Conservation (phyloP, 2,329 filamentous ascomycete species). For the Colletotrichum eleusines region DNA sequence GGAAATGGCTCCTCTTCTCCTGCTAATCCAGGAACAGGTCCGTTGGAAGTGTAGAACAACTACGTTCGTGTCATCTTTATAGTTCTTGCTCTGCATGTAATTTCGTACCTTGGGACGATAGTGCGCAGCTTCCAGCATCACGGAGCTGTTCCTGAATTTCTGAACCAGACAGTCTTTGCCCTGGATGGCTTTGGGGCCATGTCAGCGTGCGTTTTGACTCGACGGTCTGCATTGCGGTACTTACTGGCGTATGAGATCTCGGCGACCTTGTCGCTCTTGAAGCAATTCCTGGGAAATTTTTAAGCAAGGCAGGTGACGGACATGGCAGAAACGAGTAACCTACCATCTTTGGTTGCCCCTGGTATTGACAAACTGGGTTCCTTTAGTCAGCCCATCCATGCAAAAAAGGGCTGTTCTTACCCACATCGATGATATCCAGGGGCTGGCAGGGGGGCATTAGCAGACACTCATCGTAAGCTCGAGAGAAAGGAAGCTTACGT, state of each 20-base stretch:
- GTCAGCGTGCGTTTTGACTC: conserved; percentile 45
- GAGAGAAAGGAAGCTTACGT: conserved; percentile 65
- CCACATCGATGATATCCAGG: conserved; percentile 77
- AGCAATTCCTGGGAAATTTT: conserved; percentile 73
- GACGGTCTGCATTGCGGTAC: conserved; percentile 48
- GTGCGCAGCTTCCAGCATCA: conserved; percentile 87
- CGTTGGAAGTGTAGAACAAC: conserved; percentile 66
- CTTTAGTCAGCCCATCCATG: conserved; percentile 45
- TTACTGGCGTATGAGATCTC: conserved; percentile 96
- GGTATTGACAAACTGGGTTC: conserved; percentile 75
- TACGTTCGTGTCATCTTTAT: conserved; percentile 44
- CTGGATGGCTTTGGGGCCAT: conserved; percentile 76
- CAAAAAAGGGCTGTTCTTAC: conserved; percentile 46
- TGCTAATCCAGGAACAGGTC: conserved; percentile 63
- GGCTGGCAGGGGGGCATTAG: conserved; percentile 66
- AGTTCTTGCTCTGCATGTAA: too few species aligned
- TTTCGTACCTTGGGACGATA: conserved; percentile 82
- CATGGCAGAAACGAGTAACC: conserved; percentile 35
- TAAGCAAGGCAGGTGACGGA: background rate
- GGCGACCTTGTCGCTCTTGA: conserved; percentile 85
- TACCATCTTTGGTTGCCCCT: conserved; percentile 79
- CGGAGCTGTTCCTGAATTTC: conserved; percentile 96
- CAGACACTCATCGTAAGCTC: background rate
- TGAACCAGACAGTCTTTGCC: conserved; percentile 90
- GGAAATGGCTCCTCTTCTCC: conserved; percentile 84